Conservation (phyloP, 352 stramenopile genomes). For the Phytophthora tentaculata region DNA sequence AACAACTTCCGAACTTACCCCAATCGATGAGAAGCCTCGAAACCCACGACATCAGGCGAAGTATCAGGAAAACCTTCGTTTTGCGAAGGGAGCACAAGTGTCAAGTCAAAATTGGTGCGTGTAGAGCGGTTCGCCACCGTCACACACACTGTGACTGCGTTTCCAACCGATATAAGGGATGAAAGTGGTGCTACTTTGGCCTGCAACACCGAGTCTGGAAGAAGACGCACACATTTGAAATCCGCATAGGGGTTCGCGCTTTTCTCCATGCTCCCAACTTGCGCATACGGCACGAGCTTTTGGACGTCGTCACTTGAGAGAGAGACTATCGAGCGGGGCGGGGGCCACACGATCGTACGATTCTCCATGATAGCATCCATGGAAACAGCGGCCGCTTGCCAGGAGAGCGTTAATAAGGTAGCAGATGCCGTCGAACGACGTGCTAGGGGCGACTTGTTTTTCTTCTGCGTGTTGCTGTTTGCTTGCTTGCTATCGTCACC, state of each 20-base stretch:
- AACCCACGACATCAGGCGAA: constrained; percentile 45
- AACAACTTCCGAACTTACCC: constrained; percentile 44
- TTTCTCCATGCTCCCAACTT: constrained; percentile 14
- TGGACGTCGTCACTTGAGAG: constrained; percentile 24
- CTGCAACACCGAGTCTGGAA: constrained; percentile 52
- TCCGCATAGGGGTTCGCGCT: constrained; percentile 20
- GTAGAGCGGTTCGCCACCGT: constrained; percentile 61
- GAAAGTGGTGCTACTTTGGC: constrained; percentile 47
- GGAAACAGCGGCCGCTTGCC: constrained; percentile 42
- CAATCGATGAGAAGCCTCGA: constrained; percentile 73
- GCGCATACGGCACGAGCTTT: constrained; percentile 26
- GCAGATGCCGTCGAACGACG: constrained; percentile 4
- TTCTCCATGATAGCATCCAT: constrained; percentile 62
- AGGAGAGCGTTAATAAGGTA: constrained; percentile 69
- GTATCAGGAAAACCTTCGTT: neutral
- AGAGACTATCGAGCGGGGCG: constrained; percentile 10
- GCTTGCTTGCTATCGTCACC: constrained; percentile 13
- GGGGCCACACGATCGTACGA: constrained; percentile 72
- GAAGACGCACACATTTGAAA: constrained; percentile 42
- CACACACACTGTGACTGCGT: constrained; percentile 43
- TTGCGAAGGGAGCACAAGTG: constrained; percentile 51
- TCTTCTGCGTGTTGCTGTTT: constrained; percentile 22
- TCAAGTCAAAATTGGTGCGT: constrained; percentile 64
- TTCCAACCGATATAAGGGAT: constrained; percentile 20
- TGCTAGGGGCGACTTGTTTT: constrained; percentile 11